Evolutionary conservation across 495 filamentous ascomycete genomes (phyloP), one percentile per base, ranked within the genome.

Genomic region (Staphylotrichum longicolle): DNA sequence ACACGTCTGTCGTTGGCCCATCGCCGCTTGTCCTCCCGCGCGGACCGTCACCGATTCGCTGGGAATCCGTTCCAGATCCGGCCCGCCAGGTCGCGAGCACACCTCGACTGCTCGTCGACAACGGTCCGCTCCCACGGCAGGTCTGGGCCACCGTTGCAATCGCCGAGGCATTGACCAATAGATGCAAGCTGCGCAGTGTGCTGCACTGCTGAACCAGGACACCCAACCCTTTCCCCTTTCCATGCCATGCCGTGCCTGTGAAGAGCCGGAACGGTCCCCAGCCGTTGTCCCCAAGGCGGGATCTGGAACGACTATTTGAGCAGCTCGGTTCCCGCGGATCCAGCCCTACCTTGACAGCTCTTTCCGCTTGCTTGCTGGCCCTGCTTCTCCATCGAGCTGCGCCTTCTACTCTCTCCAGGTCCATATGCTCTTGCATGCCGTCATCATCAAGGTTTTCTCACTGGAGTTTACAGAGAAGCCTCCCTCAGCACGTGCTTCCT

Each of bases 81-180:
- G 53, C 39, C 60, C 60, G 46, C 34, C 32, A 5, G 35, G 15
- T 41, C 20, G 37, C 9, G 12, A 41, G 57, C 4, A 34, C 37
- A 37, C 37, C 47, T 59, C 14, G 53, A 8, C 7, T 3, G 39
- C 3, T 55, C 33, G 39, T 44, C 10, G 2, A 30, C n/a, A 42
- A 12, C 50, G 40, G 27, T 35, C 58, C 49, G 57, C 47, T 50
- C 39, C 45, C 14, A 35, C 47, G 46, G 42, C 10, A 52, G 27
- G 51, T 62, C 58, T 62, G 55, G 48, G 27, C 57, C 48, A 3
- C 37, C 55, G 51, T 49, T 40, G 39, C 62, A 41, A 11, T 45
- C 35, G 10, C 34, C 30, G 37, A 53, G 59, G 60, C 63, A 64
- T 64, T 63, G 56, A 58, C 65, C 67, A 68, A 68, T 68, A 66